Evolutionary conservation across 2,329 filamentous ascomycete genomes (phyloP), one percentile per base, ranked within the genome.

Genomic region (Ophiognomonia clavigignenti-juglandacearum): DNA sequence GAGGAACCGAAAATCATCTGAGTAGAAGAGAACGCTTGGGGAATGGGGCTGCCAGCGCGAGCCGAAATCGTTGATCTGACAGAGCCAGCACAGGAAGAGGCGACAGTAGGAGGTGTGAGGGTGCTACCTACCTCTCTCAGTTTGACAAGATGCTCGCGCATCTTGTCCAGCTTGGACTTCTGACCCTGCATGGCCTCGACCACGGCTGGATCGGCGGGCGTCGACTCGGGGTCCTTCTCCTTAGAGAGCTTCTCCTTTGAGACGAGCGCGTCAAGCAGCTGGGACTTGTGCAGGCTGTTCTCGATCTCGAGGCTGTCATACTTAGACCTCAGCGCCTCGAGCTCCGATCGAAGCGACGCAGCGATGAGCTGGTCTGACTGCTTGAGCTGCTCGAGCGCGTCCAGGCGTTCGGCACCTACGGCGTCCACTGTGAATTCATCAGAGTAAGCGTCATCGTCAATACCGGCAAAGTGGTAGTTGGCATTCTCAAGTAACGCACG

Each of bases 181-280:
- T 59, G 60, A 39, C 61, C 58, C 62, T 74, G 75, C 51, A 63
- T 58, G 39, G 64, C 59, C 36, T 71, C 68, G n/a, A 16, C 32
- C 11, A 35, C 16, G 32, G n/a, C 32, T 64, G 54, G 65, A 48
- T 60, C 62, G 42, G 55, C 58, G 45, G 49, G 57, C 54, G 57
- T 64, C 43, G 61, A 62, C 41, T 72, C 69, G 16, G 38, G 14
- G 53, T 78, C 75, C 29, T 73, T 64, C 48, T 78, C 71, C 60
- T 77, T 77, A 45, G 75, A 72, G 45, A 82, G 66, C 61, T 75
- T 75, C 51, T 83, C 79, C 60, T 83, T 83, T 53, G 75, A 72
- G 38, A 83, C 68, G 16, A 83, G 68, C 37, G 77, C 74, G 34
- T 79, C 72, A 54, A 83, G 71, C 20, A 84, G 71, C 58, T 83